Evolutionary conservation across 352 stramenopile genomes (phyloP).

Genomic region (Labyrinthula sp.): DNA sequence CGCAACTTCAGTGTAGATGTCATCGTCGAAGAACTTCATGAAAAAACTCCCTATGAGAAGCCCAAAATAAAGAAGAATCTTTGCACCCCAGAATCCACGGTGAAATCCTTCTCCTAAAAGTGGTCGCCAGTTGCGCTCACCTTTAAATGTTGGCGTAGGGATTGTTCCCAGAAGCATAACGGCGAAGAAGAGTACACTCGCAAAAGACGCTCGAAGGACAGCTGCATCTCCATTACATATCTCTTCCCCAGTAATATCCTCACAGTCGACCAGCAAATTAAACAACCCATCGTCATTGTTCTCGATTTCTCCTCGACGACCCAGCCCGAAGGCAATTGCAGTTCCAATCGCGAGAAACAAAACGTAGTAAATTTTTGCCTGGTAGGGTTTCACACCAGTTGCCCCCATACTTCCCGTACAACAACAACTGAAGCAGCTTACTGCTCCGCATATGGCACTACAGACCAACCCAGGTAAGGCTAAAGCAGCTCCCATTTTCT

Average conservation of each 20-base stretch:
- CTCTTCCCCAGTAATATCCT: conserved; percentile 6
- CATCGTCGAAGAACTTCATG: conserved; percentile 27
- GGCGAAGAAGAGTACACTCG: conserved; percentile 9
- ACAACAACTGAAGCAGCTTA: too few relatives aligned
- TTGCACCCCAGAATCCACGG: conserved; percentile 18
- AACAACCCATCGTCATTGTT: too few relatives aligned
- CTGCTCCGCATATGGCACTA: too few relatives aligned
- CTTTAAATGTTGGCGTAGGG: conserved; percentile 4
- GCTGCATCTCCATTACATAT: conserved; percentile 26
- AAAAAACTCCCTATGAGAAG: conserved; percentile 15
- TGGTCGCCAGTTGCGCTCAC: conserved; percentile 10
- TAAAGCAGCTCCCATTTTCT: too few relatives aligned
- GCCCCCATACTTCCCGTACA: conserved; percentile 5
- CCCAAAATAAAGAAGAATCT: conserved; percentile 20
- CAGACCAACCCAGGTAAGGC: too few relatives aligned
- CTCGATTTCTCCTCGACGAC: too few relatives aligned
- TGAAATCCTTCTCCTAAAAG: conserved; percentile 4
- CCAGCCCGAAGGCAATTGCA: too few relatives aligned
- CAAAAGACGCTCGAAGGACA: conserved; percentile 13
- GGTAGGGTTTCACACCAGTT: conserved; percentile 1
- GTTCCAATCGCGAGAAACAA: conserved; percentile 14
- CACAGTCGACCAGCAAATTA: too few relatives aligned
- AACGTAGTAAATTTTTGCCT: conserved; percentile 27
- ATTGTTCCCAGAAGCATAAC: conserved; percentile 24
- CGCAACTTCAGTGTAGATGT: conserved; percentile 23